Evolutionary conservation across 768 basidiomycete species (phyloP).

Genomic region (Mrakia blollopis): DNA sequence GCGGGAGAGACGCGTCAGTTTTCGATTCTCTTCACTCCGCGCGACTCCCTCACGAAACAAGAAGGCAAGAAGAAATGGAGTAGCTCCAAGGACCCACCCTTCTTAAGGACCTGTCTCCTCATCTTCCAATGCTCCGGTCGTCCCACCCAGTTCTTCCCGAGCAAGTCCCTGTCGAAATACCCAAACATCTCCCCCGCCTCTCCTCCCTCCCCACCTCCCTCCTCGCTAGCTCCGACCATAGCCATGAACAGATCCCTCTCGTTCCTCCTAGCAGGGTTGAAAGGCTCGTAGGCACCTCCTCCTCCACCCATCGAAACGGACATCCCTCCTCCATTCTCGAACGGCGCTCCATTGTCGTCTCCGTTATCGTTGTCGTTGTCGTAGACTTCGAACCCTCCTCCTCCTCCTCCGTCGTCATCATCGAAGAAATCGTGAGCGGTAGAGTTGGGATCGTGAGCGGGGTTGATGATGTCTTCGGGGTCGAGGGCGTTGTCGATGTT

Average conservation of each 20-base stretch:
- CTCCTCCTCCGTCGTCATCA: conserved; percentile 38
- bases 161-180: conserved; percentile 75
- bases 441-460: conserved; percentile 14
- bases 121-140: conserved; percentile 94
- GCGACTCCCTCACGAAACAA: neutral
- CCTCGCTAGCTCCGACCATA: conserved; percentile 63
- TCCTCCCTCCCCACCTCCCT: conserved; percentile 49
- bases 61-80: too few relatives aligned
- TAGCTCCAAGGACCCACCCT: conserved; percentile 53
- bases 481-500: conserved; percentile 32
- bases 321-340: neutral
- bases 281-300: conserved; percentile 55
- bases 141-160: conserved; percentile 95
- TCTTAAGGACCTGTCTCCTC: conserved; percentile 63
- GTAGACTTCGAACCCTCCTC: conserved; percentile 38
- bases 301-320: conserved; percentile 21
- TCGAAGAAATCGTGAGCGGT: conserved; percentile 43
- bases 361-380: conserved; percentile 49
- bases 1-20: neutral
- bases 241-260: conserved; percentile 72
- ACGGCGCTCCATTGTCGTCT: conserved; percentile 33
- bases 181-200: conserved; percentile 56
- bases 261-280: conserved; percentile 59
- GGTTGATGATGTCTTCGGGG: conserved; percentile 34
- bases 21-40: neutral